These are phyloP conservation scores for Bimuria novae-zelandiae DNA, from an alignment of 2,329 filamentous ascomycete genomes.

Conservation along the genomic window DNA sequence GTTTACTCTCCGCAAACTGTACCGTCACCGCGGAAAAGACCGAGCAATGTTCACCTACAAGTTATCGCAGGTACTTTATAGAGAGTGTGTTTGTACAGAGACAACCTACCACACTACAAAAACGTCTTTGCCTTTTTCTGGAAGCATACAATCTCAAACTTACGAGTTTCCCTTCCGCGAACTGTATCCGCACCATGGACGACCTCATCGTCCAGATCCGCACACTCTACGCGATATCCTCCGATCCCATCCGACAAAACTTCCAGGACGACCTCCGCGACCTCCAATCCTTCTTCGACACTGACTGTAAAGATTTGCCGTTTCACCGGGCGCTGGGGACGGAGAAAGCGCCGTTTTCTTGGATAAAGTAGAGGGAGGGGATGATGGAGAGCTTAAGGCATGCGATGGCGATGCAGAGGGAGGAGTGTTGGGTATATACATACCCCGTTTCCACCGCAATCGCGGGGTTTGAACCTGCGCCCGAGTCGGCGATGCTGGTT, in stretches of 20 bases:
- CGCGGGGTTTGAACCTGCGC: conserved; percentile 15
- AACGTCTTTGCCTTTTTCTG: too few relatives aligned
- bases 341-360: conserved; percentile 33
- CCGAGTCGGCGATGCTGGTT: conserved; percentile 29
- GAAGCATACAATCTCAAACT: too few relatives aligned
- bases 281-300: conserved; percentile 30
- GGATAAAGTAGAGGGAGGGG: conserved; percentile 28
- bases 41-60: too few relatives aligned
- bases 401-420: conserved; percentile 32
- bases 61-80: too few relatives aligned
- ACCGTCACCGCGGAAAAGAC: too few relatives aligned
- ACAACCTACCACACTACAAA: background rate
- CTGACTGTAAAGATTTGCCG: conserved; percentile 31
- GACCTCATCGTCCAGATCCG: conserved; percentile 26
- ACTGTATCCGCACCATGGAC: conserved; percentile 24
- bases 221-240: conserved; percentile 20
- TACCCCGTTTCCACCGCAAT: conserved; percentile 26
- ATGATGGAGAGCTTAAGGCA: conserved; percentile 36
- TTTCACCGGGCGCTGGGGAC: conserved; percentile 35
- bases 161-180: too few relatives aligned
- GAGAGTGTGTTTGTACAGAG: too few relatives aligned
- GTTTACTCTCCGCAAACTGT: too few relatives aligned
- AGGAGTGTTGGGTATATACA: conserved; percentile 23
- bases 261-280: conserved; percentile 33
- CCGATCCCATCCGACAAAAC: conserved; percentile 22